Evolutionary conservation across 305 asterid species (phyloP).

Genomic region (Solanum hybrid): DNA sequence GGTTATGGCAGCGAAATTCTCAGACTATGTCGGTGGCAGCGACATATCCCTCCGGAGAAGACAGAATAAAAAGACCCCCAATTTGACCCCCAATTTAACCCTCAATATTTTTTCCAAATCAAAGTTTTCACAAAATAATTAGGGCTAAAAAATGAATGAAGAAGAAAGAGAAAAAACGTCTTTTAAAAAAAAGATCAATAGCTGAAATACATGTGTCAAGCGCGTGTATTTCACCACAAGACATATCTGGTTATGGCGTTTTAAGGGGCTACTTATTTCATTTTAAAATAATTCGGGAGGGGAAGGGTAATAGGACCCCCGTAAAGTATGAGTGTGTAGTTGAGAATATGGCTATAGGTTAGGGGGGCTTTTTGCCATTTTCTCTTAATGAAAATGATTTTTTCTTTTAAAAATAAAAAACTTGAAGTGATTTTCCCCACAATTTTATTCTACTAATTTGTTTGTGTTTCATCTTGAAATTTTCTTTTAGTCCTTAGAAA

Average conservation of each 20-base stretch:
- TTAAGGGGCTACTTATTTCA: no score
- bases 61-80: not conserved
- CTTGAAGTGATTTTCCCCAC: not conserved
- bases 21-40: not conserved
- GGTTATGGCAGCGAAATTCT: not conserved
- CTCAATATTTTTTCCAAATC: not conserved
- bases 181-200: no score
- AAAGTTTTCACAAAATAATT: no score
- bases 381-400: no score
- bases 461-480: not conserved
- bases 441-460: not conserved
- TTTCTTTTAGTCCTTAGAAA: not conserved
- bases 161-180: not conserved
- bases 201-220: not conserved
- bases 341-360: no score
- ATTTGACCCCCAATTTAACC: no score
- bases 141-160: not conserved
- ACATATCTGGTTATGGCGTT: no score
- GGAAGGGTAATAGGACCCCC: no score
- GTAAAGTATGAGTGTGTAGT: no score
- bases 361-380: no score
- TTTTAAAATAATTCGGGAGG: no score
- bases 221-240: not conserved
- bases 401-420: no score
- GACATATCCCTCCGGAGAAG: not conserved